Evolutionary conservation across 2,329 filamentous ascomycete genomes (phyloP).

Genomic region (Fusarium haematococcum): DNA sequence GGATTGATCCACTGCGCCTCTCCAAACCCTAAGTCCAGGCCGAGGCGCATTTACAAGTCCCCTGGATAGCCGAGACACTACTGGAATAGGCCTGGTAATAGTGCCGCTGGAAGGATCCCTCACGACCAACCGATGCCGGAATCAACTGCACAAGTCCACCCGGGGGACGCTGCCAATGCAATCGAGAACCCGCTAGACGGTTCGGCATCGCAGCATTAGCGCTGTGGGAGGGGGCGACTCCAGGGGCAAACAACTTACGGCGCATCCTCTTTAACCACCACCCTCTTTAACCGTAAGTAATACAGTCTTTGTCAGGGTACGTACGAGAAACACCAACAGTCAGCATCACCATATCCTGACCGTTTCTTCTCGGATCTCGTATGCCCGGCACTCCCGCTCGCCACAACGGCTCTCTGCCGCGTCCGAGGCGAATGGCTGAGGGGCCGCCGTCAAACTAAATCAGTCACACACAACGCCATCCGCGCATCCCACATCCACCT

Average conservation of each 20-base stretch:
- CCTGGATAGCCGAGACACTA: constrained; percentile 27
- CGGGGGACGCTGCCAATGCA: constrained; percentile 27
- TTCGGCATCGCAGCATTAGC: constrained; percentile 36
- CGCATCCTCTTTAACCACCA: constrained; percentile 32
- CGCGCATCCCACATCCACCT: constrained; percentile 19
- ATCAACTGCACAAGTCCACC: constrained; percentile 33
- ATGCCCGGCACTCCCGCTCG: constrained; percentile 20
- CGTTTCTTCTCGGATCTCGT: constrained; percentile 18
- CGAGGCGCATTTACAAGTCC: constrained; percentile 19
- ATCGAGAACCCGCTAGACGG: constrained; percentile 34
- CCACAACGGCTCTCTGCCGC: constrained; percentile 4
- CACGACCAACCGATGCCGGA: constrained; percentile 35
- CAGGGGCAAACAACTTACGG: constrained; percentile 16
- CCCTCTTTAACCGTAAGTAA: background rate
- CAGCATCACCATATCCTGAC: constrained; percentile 30
- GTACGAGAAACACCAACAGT: constrained; percentile 28
- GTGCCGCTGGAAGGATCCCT: constrained; percentile 26
- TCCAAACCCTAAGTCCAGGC: constrained; percentile 34
- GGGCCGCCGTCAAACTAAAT: constrained; percentile 15
- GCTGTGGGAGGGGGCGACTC: constrained; percentile 17
- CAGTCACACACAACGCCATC: constrained; percentile 37
- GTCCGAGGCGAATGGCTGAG: background rate
- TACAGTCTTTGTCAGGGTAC: background rate
- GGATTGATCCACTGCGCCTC: constrained; percentile 31
- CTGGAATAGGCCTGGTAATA: constrained; percentile 34